Percentiles rank a stretch among this genome's conserved stretches.
Evolutionary conservation across 441 rosid genomes (phyloP).

Genomic region (Theobroma grandiflorum): DNA sequence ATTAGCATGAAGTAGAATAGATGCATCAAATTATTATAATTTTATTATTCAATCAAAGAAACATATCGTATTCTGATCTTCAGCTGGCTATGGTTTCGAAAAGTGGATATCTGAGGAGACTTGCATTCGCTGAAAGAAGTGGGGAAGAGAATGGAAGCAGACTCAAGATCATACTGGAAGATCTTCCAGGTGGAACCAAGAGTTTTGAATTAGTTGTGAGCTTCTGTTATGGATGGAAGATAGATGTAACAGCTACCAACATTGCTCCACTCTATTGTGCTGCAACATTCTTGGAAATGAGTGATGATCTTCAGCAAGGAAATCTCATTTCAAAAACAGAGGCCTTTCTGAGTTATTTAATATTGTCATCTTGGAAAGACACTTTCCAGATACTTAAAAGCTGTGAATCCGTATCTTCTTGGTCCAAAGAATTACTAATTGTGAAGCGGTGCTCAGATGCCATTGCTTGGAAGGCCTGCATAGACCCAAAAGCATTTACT

Average conservation of each 20-base stretch:
- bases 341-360: constrained; percentile 44
- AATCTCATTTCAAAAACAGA: constrained; percentile 58
- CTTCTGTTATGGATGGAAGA: constrained; percentile 64
- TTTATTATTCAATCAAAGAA: neutral
- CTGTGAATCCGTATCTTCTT: constrained; percentile 50
- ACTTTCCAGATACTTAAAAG: constrained; percentile 51
- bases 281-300: constrained; percentile 67
- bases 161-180: constrained; percentile 37
- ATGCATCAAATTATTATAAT: neutral
- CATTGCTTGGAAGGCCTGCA: constrained; percentile 59
- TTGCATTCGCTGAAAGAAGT: constrained; percentile 44
- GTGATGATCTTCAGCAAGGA: constrained; percentile 48
- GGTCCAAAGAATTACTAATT: constrained; percentile 52
- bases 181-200: constrained; percentile 58
- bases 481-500: constrained; percentile 34
- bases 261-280: constrained; percentile 55
- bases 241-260: constrained; percentile 55
- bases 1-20: neutral
- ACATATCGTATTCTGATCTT: constrained; percentile 6
- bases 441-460: constrained; percentile 59
- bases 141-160: constrained; percentile 21
- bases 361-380: constrained; percentile 62
- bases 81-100: constrained; percentile 67
- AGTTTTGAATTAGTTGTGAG: constrained; percentile 50
- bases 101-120: constrained; percentile 60